phyloP scores from a whole-genome alignment of 495 filamentous ascomycete species.

The Articulospora tetracladia region DNA sequence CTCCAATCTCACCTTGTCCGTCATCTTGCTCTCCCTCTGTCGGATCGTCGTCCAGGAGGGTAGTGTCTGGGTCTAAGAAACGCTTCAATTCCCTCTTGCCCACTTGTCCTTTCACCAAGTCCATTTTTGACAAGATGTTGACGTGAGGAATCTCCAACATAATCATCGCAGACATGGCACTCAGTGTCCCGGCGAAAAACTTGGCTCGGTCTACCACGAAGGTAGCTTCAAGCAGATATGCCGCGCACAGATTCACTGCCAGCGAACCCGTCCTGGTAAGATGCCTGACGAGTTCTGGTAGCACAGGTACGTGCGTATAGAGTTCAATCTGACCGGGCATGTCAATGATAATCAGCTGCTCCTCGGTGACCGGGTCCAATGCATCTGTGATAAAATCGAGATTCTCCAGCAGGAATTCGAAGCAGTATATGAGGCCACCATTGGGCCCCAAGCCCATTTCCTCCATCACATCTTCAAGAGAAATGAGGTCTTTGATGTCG shows the following conservation, averaged over 20 bases:
- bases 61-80: conserved; percentile 79
- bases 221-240: conserved; percentile 91
- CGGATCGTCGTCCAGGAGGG: conserved; percentile 69
- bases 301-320: conserved; percentile 92
- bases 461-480: conserved; percentile 97
- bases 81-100: conserved; percentile 78
- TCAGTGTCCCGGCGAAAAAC: conserved; percentile 92
- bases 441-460: conserved; percentile 92
- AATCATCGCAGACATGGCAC: conserved; percentile 97
- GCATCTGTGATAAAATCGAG: conserved; percentile 89
- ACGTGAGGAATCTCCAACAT: conserved; percentile 96
- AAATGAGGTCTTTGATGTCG: conserved; percentile 95
- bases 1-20: conserved; percentile 29
- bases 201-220: conserved; percentile 95
- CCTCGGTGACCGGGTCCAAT: conserved; percentile 83
- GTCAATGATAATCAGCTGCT: conserved; percentile 95
- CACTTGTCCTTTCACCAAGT: conserved; percentile 82
- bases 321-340: conserved; percentile 99
- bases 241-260: conserved; percentile 88
- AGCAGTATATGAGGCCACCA: conserved; percentile 95
- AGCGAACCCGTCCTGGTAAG: conserved; percentile 75
- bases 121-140: conserved; percentile 96
- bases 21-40: conserved; percentile 38
- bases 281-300: conserved; percentile 80
- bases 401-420: conserved; percentile 94